A percentile compares a stretch with the other conserved stretches of the same genome.
phyloP scores from a whole-genome alignment of 2,329 filamentous ascomycete genomes.

The Monosporascus sp. region DNA sequence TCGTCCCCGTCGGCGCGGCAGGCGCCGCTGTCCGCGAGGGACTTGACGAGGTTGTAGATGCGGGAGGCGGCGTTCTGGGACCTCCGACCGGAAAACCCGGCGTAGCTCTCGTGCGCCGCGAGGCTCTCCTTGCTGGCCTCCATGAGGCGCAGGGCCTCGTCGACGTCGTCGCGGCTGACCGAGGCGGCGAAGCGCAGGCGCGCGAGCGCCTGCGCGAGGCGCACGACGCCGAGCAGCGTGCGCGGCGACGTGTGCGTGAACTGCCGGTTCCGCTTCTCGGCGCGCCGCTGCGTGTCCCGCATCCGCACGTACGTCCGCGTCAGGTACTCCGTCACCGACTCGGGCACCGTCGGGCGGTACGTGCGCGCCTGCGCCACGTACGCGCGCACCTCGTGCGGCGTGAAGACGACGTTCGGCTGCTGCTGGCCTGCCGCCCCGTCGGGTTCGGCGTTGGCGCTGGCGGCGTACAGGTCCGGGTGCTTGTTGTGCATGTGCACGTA shows the following conservation, averaged over 20 bases:
- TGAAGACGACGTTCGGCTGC: slow-evolving; percentile 64
- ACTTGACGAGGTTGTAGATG: slow-evolving; percentile 92
- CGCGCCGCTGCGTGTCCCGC: slow-evolving; percentile 84
- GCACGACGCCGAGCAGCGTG: slow-evolving; percentile 87
- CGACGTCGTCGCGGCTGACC: slow-evolving; percentile 88
- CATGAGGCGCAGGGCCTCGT: slow-evolving; percentile 84
- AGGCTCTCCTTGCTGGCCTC: slow-evolving; percentile 92
- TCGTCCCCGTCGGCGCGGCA: slow-evolving; percentile 62
- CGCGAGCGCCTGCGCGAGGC: slow-evolving; percentile 88
- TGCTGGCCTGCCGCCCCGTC: slow-evolving; percentile 3
- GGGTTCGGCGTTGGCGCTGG: slow-evolving; percentile 36
- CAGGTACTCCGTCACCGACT: slow-evolving; percentile 88
- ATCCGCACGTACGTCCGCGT: slow-evolving; percentile 94
- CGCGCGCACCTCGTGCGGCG: slow-evolving; percentile 87
- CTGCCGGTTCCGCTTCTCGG: slow-evolving; percentile 85
- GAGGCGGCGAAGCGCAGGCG: slow-evolving; percentile 81
- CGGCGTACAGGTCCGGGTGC: slow-evolving; percentile 67
- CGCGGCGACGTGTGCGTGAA: slow-evolving; percentile 92
- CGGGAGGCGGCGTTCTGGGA: slow-evolving; percentile 78
- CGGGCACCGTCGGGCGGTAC: slow-evolving; percentile 81
- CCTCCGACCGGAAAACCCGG: slow-evolving; percentile 47
- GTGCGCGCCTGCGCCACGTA: slow-evolving; percentile 91
- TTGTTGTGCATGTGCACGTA: slow-evolving; percentile 96
- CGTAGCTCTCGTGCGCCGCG: slow-evolving; percentile 58
- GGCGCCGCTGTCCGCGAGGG: slow-evolving; percentile 78